These are phyloP conservation scores for Xylariales sp. DNA, from an alignment of 2,329 filamentous ascomycete species.

Conservation along the genomic window DNA sequence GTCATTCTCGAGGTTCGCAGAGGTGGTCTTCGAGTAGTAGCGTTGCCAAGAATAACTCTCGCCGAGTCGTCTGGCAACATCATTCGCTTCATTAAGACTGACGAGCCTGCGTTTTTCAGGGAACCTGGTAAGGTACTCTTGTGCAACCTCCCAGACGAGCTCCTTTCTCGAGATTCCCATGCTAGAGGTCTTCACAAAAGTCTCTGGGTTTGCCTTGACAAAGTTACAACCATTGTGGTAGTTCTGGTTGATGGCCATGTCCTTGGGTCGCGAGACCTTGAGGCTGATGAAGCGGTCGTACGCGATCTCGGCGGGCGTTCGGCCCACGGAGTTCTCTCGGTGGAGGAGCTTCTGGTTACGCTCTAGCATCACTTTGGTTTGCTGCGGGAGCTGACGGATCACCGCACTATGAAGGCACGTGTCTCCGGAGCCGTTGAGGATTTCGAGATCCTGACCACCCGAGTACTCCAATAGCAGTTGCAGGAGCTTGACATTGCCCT, in stretches of 20 bases:
- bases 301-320: slow-evolving; percentile 66
- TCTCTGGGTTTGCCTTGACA: slow-evolving; percentile 7
- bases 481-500: slow-evolving; percentile 36
- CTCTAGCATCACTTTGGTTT: slow-evolving; percentile 45
- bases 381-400: slow-evolving; percentile 27
- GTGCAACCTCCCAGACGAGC: slow-evolving; percentile 20
- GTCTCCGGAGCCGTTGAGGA: slow-evolving; percentile 61
- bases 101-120: slow-evolving; percentile 43
- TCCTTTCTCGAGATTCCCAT: slow-evolving; percentile 13
- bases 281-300: slow-evolving; percentile 46
- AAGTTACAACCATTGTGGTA: slow-evolving; percentile 2
- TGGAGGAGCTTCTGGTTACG: slow-evolving; percentile 55
- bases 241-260: background rate
- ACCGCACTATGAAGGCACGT: slow-evolving; percentile 59
- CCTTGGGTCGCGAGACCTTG: slow-evolving; percentile 25
- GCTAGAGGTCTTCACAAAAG: slow-evolving; percentile 8
- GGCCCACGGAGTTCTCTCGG: slow-evolving; percentile 71
- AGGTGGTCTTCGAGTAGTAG: slow-evolving; percentile 14
- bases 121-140: slow-evolving; percentile 18
- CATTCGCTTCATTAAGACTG: slow-evolving; percentile 52
- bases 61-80: slow-evolving; percentile 52
- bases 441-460: slow-evolving; percentile 48
- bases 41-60: slow-evolving; percentile 37
- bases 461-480: slow-evolving; percentile 50
- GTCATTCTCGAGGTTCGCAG: slow-evolving; percentile 7